Evolutionary conservation across 768 basidiomycete species (phyloP).

Genomic region (Rubroboletus satanas): DNA sequence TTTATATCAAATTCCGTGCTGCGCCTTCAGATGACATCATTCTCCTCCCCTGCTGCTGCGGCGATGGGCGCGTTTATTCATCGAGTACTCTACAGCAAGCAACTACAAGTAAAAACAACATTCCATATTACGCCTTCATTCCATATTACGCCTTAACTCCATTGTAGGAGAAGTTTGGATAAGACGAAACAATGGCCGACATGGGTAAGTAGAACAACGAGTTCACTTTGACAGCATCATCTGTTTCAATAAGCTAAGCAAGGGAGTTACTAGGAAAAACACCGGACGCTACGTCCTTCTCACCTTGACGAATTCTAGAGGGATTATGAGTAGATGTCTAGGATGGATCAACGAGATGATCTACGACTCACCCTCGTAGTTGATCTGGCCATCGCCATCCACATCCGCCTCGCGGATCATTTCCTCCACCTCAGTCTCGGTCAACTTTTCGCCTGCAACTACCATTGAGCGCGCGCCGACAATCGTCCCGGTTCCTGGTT

Average conservation of each 20-base stretch:
- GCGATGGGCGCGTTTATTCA: background rate
- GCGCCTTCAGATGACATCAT: slow-evolving; percentile 18
- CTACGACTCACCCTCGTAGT: slow-evolving; percentile 63
- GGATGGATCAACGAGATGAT: background rate
- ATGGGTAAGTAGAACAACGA: slow-evolving; percentile 11
- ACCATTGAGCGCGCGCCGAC: slow-evolving; percentile 2
- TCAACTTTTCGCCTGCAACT: slow-evolving; percentile 72
- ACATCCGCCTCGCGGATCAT: slow-evolving; percentile 97
- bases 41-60: background rate
- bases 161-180: slow-evolving; percentile 2
- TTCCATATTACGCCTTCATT: background rate
- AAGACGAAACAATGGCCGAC: slow-evolving; percentile 8
- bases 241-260: slow-evolving; percentile 32
- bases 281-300: slow-evolving; percentile 8
- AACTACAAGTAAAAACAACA: slow-evolving; percentile 8
- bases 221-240: slow-evolving; percentile 73
- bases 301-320: slow-evolving; percentile 74
- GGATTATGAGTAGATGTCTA: background rate
- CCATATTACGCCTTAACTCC: background rate
- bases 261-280: slow-evolving; percentile 1
- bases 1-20: slow-evolving; percentile 5
- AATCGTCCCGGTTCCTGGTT: background rate
- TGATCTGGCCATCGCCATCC: slow-evolving; percentile 92
- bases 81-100: background rate
- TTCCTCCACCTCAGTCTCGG: slow-evolving; percentile 86